Percentiles rank a stretch among this genome's conserved stretches.
These are phyloP conservation scores for Coriaria nepalensis DNA, from an alignment of 306 rosid species.

Conservation along the genomic window DNA sequence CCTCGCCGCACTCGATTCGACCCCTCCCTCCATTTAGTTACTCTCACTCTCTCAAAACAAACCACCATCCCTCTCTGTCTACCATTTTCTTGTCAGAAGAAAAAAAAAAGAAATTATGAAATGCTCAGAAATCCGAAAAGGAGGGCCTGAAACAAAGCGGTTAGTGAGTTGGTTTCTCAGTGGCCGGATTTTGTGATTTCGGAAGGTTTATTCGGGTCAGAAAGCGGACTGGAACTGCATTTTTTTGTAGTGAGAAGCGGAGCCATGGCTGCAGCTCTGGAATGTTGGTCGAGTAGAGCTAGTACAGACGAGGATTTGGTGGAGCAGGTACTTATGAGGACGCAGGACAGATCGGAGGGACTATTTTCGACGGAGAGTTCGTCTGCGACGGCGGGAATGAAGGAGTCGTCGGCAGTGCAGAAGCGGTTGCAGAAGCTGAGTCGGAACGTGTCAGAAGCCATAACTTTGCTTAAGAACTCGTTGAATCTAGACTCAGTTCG, in stretches of 20 bases:
- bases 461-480: conserved; percentile 57
- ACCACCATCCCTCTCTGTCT: no score
- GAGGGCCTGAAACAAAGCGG: no score
- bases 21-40: no score
- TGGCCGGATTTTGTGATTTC: no score
- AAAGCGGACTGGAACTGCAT: no score
- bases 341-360: conserved; percentile 54
- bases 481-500: conserved; percentile 51
- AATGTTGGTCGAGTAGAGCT: conserved; percentile 82
- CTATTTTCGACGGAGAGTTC: conserved; percentile 22
- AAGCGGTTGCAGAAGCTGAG: conserved; percentile 58
- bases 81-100: no score
- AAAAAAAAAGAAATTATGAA: no score
- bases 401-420: conserved; percentile 61
- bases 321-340: conserved; percentile 64
- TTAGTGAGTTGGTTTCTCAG: no score
- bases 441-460: conserved; percentile 70
- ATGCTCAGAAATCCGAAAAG: no score
- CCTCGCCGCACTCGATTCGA: no score
- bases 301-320: conserved; percentile 55
- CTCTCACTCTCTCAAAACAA: no score
- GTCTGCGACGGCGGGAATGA: conserved; percentile 3
- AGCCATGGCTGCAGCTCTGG: conserved; percentile 74
- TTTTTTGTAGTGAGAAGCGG: neutral
- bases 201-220: no score